Evolutionary conservation across 2,329 filamentous ascomycete species (phyloP).

Genomic region (Orbilia quercus): DNA sequence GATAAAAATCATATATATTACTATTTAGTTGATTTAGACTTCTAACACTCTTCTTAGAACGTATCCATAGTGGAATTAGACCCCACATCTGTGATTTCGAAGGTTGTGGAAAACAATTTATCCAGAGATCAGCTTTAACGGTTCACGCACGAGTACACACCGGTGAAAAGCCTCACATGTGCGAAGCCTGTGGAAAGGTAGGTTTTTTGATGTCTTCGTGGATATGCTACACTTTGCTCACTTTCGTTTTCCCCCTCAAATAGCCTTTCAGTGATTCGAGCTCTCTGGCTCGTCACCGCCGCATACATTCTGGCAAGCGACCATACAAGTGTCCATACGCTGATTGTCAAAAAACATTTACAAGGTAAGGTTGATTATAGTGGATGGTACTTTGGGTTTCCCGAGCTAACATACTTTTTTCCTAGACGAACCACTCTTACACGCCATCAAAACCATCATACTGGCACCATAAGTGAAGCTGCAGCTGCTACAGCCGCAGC

Average conservation of each 20-base stretch:
- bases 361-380: conserved; percentile 62
- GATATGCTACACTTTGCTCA: neutral
- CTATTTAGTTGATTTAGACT: conserved; percentile 5
- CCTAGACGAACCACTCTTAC: conserved; percentile 87
- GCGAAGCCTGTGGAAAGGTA: conserved; percentile 96
- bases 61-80: conserved; percentile 90
- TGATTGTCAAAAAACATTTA: conserved; percentile 98
- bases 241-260: conserved; percentile 28
- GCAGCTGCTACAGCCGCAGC: conserved; percentile 88
- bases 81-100: conserved; percentile 93
- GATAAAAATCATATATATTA: neutral
- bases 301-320: conserved; percentile 93
- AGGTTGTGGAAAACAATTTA: conserved; percentile 93
- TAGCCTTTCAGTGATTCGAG: conserved; percentile 97
- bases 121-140: conserved; percentile 93
- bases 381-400: neutral
- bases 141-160: conserved; percentile 96
- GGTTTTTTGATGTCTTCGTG: neutral
- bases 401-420: conserved; percentile 22
- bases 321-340: conserved; percentile 98
- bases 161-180: conserved; percentile 98
- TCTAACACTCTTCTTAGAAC: conserved; percentile 70
- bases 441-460: conserved; percentile 94
- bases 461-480: conserved; percentile 92
- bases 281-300: conserved; percentile 88